Evolutionary conservation across 495 filamentous ascomycete species (phyloP).

Genomic region (Penicillium arizonense): DNA sequence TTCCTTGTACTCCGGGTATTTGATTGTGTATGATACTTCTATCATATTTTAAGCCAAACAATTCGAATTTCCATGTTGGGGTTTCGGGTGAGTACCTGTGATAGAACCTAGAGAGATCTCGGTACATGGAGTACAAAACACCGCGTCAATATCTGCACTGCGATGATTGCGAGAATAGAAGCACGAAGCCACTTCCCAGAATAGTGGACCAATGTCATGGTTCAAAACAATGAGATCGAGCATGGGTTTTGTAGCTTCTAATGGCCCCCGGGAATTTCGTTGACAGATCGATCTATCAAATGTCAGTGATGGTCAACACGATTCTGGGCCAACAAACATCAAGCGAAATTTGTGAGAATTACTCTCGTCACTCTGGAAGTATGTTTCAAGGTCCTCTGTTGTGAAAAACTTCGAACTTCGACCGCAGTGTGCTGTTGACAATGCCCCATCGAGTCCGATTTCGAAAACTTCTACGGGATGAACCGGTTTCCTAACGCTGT

Average conservation of each 20-base stretch:
- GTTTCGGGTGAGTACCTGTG: slow-evolving; percentile 18
- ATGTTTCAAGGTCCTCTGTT: slow-evolving; percentile 8
- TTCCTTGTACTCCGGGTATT: slow-evolving; percentile 38
- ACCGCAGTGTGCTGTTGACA: neutral
- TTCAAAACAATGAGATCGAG: slow-evolving; percentile 25
- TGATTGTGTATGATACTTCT: slow-evolving; percentile 42
- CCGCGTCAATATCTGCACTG: slow-evolving; percentile 33
- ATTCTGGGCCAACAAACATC: slow-evolving; percentile 1
- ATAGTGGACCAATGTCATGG: slow-evolving; percentile 21
- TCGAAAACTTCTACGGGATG: slow-evolving; percentile 25
- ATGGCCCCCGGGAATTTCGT: slow-evolving; percentile 38
- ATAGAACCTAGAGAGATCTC: slow-evolving; percentile 15
- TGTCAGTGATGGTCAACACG: neutral
- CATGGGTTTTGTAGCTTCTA: slow-evolving; percentile 34
- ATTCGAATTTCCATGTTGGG: too few species aligned
- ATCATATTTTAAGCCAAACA: neutral
- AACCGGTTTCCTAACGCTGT: slow-evolving; percentile 19
- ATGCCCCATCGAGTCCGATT: neutral
- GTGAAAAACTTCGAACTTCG: too few species aligned
- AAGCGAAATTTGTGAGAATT: slow-evolving; percentile 1
- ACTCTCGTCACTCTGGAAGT: neutral
- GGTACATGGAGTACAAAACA: slow-evolving; percentile 24
- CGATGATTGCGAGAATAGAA: slow-evolving; percentile 32
- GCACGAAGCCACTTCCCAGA: slow-evolving; percentile 36
- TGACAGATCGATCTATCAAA: slow-evolving; percentile 40